Conservation (phyloP, 2,329 filamentous ascomycete genomes). For the Amphichorda felina region DNA sequence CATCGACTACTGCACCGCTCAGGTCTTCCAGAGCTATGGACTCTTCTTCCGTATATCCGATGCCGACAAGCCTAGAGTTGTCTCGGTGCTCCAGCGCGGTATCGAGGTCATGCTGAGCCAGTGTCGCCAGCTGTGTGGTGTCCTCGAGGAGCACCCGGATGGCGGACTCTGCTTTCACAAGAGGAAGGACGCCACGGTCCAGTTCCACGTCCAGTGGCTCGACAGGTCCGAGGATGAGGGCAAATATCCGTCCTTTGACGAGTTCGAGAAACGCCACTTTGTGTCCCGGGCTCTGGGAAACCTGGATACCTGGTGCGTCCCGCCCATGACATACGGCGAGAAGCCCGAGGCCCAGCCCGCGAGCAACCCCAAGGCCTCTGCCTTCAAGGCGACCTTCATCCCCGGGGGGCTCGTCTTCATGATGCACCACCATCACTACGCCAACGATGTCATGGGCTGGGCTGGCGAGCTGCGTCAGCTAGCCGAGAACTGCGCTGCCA, state of each 20-base stretch:
- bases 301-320: slow-evolving; percentile 18
- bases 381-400: slow-evolving; percentile 28
- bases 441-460: slow-evolving; percentile 30
- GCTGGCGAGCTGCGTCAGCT: slow-evolving; percentile 23
- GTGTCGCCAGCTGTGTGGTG: slow-evolving; percentile 22
- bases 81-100: slow-evolving; percentile 16
- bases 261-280: slow-evolving; percentile 23
- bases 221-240: slow-evolving; percentile 15
- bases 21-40: slow-evolving; percentile 23
- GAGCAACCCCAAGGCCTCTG: slow-evolving; percentile 17
- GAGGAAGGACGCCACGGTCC: slow-evolving; percentile 18
- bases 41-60: slow-evolving; percentile 25
- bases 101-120: slow-evolving; percentile 24
- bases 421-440: slow-evolving; percentile 29
- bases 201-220: slow-evolving; percentile 23
- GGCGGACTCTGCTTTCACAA: slow-evolving; percentile 24
- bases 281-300: slow-evolving; percentile 17
- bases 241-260: slow-evolving; percentile 22
- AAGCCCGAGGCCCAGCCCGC: slow-evolving; percentile 21
- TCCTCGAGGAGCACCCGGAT: slow-evolving; percentile 23
- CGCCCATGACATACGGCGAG: slow-evolving; percentile 25
- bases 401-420: slow-evolving; percentile 26
- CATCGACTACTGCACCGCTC: slow-evolving; percentile 20
- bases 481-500: slow-evolving; percentile 27
- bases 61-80: slow-evolving; percentile 12